These are phyloP conservation scores for Pulveroboletus sp. DNA, from an alignment of 768 basidiomycete species.

Conservation along the genomic window DNA sequence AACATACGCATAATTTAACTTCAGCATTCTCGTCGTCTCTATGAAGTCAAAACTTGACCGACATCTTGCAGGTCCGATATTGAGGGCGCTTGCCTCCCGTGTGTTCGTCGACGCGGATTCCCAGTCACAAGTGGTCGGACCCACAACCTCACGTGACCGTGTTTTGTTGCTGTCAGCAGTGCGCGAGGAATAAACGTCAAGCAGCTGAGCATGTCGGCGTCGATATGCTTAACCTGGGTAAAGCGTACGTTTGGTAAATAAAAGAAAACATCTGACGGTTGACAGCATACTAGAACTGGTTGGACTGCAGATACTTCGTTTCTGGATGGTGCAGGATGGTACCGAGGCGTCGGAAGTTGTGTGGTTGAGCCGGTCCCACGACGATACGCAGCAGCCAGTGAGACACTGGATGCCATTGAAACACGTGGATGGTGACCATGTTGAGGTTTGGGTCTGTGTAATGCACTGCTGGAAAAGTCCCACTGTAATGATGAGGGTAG, in stretches of 20 bases:
- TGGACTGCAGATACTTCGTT: slow-evolving; percentile 89
- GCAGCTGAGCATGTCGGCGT: slow-evolving; percentile 70
- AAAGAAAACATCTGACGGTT: neutral
- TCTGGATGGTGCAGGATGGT: slow-evolving; percentile 85
- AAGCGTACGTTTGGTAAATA: neutral
- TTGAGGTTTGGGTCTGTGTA: slow-evolving; percentile 84
- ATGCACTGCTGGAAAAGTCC: slow-evolving; percentile 88
- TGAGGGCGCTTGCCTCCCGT: slow-evolving; percentile 28
- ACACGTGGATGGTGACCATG: slow-evolving; percentile 67
- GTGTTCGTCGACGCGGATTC: slow-evolving; percentile 23
- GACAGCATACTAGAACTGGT: slow-evolving; percentile 69
- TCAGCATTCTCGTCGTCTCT: neutral
- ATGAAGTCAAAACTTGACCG: slow-evolving; percentile 5
- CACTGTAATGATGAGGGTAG: slow-evolving; percentile 47
- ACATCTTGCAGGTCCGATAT: slow-evolving; percentile 30
- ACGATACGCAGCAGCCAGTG: slow-evolving; percentile 61
- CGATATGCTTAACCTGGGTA: slow-evolving; percentile 70
- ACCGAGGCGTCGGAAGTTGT: slow-evolving; percentile 53
- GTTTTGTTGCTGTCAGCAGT: slow-evolving; percentile 73
- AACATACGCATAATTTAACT: slow-evolving; percentile 15
- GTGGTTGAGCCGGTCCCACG: slow-evolving; percentile 53
- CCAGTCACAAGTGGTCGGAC: slow-evolving; percentile 59
- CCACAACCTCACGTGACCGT: slow-evolving; percentile 81
- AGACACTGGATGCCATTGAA: slow-evolving; percentile 75
- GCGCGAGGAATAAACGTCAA: slow-evolving; percentile 75